Evolutionary conservation across 2,329 filamentous ascomycete genomes (phyloP).

Genomic region (Colletotrichum liriopes): DNA sequence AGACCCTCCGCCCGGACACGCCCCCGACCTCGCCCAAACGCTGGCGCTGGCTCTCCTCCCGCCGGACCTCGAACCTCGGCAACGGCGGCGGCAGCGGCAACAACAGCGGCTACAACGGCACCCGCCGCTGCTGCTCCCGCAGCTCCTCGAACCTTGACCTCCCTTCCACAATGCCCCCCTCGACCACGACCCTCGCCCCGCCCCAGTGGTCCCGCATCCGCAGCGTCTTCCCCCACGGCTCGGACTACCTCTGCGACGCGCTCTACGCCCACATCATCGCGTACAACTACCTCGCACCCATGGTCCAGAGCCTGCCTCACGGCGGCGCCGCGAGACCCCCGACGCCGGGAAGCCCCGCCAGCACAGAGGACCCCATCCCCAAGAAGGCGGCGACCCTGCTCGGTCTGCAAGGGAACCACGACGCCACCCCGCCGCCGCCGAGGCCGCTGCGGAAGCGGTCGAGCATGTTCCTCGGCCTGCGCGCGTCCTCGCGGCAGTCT

Average conservation of each 20-base stretch:
- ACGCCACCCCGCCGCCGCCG: constrained; percentile 39
- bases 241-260: constrained; percentile 71
- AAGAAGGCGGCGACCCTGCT: constrained; percentile 68
- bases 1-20: constrained; percentile 29
- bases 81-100: not conserved
- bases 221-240: constrained; percentile 67
- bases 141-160: constrained; percentile 33
- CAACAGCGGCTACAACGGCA: not conserved
- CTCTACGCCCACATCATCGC: constrained; percentile 73
- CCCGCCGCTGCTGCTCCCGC: constrained; percentile 26
- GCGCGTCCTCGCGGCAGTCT: constrained; percentile 33
- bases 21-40: constrained; percentile 42
- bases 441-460: constrained; percentile 45
- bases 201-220: constrained; percentile 62
- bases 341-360: constrained; percentile 34
- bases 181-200: constrained; percentile 35
- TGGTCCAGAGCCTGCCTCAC: constrained; percentile 37
- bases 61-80: constrained; percentile 22
- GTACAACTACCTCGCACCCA: constrained; percentile 69
- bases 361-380: constrained; percentile 56
- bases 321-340: constrained; percentile 7
- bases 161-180: constrained; percentile 19
- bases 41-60: constrained; percentile 43
- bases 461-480: constrained; percentile 35
- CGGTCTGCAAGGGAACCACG: constrained; percentile 56